These are phyloP conservation scores for Trichoderma asperellum DNA, from an alignment of 2,329 filamentous ascomycete genomes.

Conservation along the genomic window DNA sequence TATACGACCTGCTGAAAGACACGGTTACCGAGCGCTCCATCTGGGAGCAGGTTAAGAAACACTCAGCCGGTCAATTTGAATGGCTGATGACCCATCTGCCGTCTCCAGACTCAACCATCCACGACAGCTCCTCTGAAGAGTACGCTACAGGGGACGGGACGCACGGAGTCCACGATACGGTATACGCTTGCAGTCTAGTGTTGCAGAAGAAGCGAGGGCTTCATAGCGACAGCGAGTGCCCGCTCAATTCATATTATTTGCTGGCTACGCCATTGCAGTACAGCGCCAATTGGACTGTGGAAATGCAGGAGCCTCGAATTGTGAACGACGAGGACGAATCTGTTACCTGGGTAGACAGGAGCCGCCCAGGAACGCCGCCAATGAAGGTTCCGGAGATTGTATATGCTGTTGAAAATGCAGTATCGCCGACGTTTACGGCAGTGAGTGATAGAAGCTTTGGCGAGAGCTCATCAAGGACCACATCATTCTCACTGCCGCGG, in stretches of 20 bases:
- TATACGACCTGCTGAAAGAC: constrained; percentile 14
- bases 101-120: constrained; percentile 35
- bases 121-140: constrained; percentile 23
- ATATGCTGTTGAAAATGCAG: constrained; percentile 39
- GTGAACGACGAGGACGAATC: constrained; percentile 29
- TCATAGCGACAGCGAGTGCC: constrained; percentile 23
- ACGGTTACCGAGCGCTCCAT: constrained; percentile 37
- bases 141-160: constrained; percentile 21
- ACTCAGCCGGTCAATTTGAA: constrained; percentile 55
- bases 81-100: constrained; percentile 51
- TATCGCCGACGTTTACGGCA: constrained; percentile 42
- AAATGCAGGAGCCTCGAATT: constrained; percentile 31
- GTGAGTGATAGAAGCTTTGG: constrained; percentile 43
- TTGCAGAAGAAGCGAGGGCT: constrained; percentile 40
- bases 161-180: constrained; percentile 36
- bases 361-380: constrained; percentile 34
- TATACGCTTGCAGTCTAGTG: constrained; percentile 60
- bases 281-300: constrained; percentile 31
- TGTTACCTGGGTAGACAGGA: constrained; percentile 36
- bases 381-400: constrained; percentile 40
- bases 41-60: constrained; percentile 46
- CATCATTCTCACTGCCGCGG: constrained; percentile 47
- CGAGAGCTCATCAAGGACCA: constrained; percentile 39
- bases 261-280: constrained; percentile 51
- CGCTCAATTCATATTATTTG: constrained; percentile 50